phyloP scores from a whole-genome alignment of 768 basidiomycete species.

The Collybia sp. region DNA sequence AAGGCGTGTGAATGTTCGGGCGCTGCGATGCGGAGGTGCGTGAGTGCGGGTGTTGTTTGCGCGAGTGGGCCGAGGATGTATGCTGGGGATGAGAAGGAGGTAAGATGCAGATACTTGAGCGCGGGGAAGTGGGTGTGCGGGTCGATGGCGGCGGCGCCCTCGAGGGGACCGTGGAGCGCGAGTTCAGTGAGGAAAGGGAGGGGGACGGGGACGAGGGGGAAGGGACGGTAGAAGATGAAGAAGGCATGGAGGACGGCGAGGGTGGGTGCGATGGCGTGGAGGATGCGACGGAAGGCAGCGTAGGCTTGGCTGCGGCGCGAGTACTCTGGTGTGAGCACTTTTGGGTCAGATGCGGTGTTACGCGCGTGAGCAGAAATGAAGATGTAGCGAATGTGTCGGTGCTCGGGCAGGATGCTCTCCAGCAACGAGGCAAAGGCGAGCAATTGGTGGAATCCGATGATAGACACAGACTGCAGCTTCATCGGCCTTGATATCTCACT shows the following conservation, averaged over 20 bases:
- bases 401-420: not conserved
- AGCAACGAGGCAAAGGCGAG: not conserved
- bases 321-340: conserved; percentile 13
- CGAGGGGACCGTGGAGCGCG: conserved; percentile 14
- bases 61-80: conserved; percentile 11
- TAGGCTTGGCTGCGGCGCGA: conserved; percentile 8
- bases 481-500: not conserved
- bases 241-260: conserved; percentile 15
- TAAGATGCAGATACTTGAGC: conserved; percentile 12
- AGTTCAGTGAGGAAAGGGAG: conserved; percentile 14
- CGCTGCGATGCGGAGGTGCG: conserved; percentile 13
- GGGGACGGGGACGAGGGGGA: conserved; percentile 15
- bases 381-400: conserved; percentile 12
- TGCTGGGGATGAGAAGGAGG: conserved; percentile 10
- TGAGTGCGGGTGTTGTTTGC: conserved; percentile 11
- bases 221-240: conserved; percentile 16
- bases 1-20: conserved; percentile 12
- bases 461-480: not conserved
- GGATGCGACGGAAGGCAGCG: conserved; percentile 12
- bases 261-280: conserved; percentile 10
- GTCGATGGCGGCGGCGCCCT: conserved; percentile 5
- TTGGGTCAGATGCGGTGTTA: conserved; percentile 10
- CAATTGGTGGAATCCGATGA: not conserved
- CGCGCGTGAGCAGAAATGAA: conserved; percentile 16
- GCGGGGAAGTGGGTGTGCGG: conserved; percentile 7